Evolutionary conservation across 805 yeast genomes (phyloP).

Genomic region (Barnettozyma botsteinii): DNA sequence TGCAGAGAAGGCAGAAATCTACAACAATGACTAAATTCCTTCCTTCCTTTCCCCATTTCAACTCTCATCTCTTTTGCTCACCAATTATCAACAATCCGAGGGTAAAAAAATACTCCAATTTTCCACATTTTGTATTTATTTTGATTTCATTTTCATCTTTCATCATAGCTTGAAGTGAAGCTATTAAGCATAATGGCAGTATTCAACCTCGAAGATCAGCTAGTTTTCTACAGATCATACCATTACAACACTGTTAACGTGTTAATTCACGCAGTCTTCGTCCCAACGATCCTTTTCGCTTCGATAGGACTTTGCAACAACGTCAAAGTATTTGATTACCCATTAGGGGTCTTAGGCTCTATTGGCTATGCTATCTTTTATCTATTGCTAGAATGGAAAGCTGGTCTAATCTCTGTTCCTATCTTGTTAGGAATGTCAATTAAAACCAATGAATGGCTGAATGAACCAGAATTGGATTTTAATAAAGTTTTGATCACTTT

Average conservation of each 20-base stretch:
- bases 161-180: background rate
- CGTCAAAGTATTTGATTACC: conserved; percentile 27
- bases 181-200: conserved; percentile 6
- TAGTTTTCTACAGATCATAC: conserved; percentile 56
- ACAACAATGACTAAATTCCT: too few relatives aligned
- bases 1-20: too few relatives aligned
- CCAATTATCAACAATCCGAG: too few relatives aligned
- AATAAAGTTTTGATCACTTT: conserved; percentile 21
- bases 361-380: conserved; percentile 54
- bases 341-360: conserved; percentile 43
- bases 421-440: conserved; percentile 29
- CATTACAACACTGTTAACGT: conserved; percentile 58
- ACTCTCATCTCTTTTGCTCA: too few relatives aligned
- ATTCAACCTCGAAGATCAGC: conserved; percentile 30
- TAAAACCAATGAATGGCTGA: conserved; percentile 22
- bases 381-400: conserved; percentile 44
- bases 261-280: conserved; percentile 67
- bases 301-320: conserved; percentile 37
- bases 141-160: background rate
- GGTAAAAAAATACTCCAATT: background rate
- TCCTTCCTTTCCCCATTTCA: too few relatives aligned
- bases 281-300: conserved; percentile 68
- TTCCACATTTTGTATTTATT: too few relatives aligned
- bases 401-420: conserved; percentile 42
- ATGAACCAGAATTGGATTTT: conserved; percentile 17